phyloP scores from a whole-genome alignment of 2,329 filamentous ascomycete species.

The Didymella keratinophila region DNA sequence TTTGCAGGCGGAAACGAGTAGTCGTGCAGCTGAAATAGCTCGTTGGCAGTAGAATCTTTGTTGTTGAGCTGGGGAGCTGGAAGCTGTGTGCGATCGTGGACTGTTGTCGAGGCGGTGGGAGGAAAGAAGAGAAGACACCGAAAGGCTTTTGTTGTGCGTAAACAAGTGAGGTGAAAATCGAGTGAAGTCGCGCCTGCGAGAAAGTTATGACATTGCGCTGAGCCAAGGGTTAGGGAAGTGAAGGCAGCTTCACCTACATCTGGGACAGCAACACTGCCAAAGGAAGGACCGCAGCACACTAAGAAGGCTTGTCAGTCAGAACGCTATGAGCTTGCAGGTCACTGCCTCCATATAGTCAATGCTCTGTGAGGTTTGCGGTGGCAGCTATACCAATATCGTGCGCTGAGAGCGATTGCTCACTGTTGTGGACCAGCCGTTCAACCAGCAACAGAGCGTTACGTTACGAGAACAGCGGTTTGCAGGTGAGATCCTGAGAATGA shows the following conservation, averaged over 20 bases:
- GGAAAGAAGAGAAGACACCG: no score
- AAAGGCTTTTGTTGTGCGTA: neutral
- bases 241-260: slow-evolving; percentile 4
- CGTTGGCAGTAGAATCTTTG: neutral
- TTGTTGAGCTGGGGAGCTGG: neutral
- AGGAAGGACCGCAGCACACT: neutral
- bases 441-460: neutral
- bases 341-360: neutral
- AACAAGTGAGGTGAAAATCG: neutral
- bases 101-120: neutral
- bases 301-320: neutral
- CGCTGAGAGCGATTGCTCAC: neutral
- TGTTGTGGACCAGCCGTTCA: neutral
- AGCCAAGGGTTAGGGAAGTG: neutral
- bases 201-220: neutral
- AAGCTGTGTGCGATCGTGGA: neutral
- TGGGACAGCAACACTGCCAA: neutral
- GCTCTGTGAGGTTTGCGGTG: neutral
- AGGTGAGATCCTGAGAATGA: neutral
- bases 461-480: neutral
- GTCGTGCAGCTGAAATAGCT: neutral
- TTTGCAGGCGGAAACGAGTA: neutral
- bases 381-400: neutral
- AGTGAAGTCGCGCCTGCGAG: neutral
- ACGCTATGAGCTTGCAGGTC: neutral